Evolutionary conservation across 192 early-diverging fungal genomes (phyloP), one percentile per base, ranked within the genome.

Genomic region (Coemansia sp.): DNA sequence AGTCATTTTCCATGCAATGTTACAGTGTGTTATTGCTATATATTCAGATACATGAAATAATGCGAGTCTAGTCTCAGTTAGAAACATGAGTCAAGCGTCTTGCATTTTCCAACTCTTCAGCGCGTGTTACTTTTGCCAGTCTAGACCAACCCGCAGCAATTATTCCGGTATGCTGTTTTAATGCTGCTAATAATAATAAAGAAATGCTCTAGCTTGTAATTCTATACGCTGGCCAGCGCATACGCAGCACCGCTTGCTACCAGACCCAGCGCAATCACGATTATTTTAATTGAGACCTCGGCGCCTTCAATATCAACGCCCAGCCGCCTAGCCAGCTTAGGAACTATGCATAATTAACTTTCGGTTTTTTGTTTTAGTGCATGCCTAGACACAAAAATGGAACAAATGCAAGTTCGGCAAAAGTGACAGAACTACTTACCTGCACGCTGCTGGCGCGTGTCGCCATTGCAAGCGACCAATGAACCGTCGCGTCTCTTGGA

Each of bases 161-260:
- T n/a, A 10, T 21, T 6, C 37, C 17, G 22, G 15, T 57, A 25
- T 58, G 10, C 17, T 58, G 22, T 55, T 55, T 14, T 14, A 39
- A 39, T 58, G 15, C 11, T 37, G 27, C 17, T 39, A 19, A n/a
- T 56, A 54, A 32, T n/a, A 43, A 43, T 15, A 41, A 43, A 15
- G 37, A 32, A 38, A 38, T n/a, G n/a, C 14, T 56, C 55, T 25
- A 25, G 55, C 12, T 58, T 39, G n/a, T 39, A n/a, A 8, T 8
- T n/a, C 27, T 23, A 58, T 58, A 62, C 21, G 25, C 66, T 55
- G 54, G 67, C 62, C 17, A 79, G 60, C 12, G 56, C 62, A 47
- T 79, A 79, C 7, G 71, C 76, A 2, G 76, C 65, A 32, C 56
- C 54, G 8, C 48, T 38, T 17, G 67, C 76, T 12, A 65, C 35